These are phyloP conservation scores for Cyberlindnera xishuangbannaensis DNA, from an alignment of 805 yeast genomes.

Conservation along the genomic window DNA sequence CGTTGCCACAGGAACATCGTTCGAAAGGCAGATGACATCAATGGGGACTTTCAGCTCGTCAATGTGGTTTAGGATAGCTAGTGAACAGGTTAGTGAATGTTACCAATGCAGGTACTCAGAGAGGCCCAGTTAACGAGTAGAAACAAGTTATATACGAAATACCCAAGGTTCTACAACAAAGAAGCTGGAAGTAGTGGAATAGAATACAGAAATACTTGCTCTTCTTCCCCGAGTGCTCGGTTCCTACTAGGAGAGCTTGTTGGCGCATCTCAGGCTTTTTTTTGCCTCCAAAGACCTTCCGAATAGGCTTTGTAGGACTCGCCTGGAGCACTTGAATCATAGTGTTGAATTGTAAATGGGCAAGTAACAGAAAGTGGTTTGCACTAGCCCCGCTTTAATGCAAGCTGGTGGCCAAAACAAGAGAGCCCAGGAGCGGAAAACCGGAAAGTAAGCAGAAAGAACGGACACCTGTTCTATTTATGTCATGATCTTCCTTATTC, in stretches of 20 bases:
- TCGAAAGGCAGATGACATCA: conserved; percentile 17
- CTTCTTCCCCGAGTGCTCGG: conserved; percentile 17
- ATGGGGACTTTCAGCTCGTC: conserved; percentile 11
- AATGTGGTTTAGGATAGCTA: conserved; percentile 14
- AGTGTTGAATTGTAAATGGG: too few relatives aligned
- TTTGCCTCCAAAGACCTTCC: conserved; percentile 6
- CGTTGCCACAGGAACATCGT: conserved; percentile 15
- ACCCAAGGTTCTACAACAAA: background rate
- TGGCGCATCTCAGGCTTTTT: background rate
- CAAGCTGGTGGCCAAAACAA: too few relatives aligned
- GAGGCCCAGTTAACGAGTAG: too few relatives aligned
- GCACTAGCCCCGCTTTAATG: too few relatives aligned
- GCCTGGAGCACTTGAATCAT: conserved; percentile 20
- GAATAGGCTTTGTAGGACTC: conserved; percentile 8
- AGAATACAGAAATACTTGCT: conserved; percentile 5
- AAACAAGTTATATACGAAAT: background rate
- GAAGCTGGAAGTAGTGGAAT: too few relatives aligned
- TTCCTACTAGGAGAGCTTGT: conserved; percentile 17
- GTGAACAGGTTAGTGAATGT: conserved; percentile 2
- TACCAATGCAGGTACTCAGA: too few relatives aligned
- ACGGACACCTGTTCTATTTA: too few relatives aligned
- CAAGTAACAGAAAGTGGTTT: too few relatives aligned
- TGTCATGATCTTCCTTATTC: too few relatives aligned
- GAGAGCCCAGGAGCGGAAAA: too few relatives aligned
- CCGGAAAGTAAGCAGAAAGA: too few relatives aligned